Base-by-base conservation (phyloP, 352 stramenopile species). In the Aphanomyces invadans region DNA sequence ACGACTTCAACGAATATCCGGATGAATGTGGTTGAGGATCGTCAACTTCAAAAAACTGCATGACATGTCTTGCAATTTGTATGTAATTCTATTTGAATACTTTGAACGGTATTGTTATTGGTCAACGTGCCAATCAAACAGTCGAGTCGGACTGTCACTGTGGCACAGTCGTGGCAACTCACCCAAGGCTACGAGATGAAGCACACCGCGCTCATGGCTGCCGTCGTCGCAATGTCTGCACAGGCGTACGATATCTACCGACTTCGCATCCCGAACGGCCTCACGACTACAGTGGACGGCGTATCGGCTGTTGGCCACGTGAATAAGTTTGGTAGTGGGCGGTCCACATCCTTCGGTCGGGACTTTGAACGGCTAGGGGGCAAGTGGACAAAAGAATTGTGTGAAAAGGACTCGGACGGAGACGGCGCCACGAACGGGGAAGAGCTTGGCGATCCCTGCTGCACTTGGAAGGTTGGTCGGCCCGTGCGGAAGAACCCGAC, bases 391-490 rank as follows among this genome's bases (percentile, higher is more conserved):
- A 64, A 70, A 26, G 39, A 25, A 19, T 36, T 71, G 38, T 71
- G 65, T 31, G 65, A 70, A 25, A 29, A 69, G 39, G 65, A 71
- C 56, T 71, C 65, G 54, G 65, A 71, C 49, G 51, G 54, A 32
- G 65, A 71, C 36, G 65, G 65, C 17, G 53, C 56, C 23, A 71
- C 65, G 26, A 71, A 71, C 33, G 65, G 65, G 12, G 36, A 71
- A 71, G 65, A 71, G 49, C 31, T 71, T 10, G 65, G 65, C 5
- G 65, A 71, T 46, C 65, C 65, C 9, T 71, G 65, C n/a, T 71
- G 65, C 31, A 42, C 63, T 12, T 70, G 54, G 54, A 31, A 42
- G 10, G 54, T 65, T 23, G 59, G 54, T 9, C 56, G 32, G 19
- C 64, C 64, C 12, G 44, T 49, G 10, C 32, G 25, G n/a, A 28